Conservation (phyloP, 495 filamentous ascomycete species). For the Penicillium cinerascens region DNA sequence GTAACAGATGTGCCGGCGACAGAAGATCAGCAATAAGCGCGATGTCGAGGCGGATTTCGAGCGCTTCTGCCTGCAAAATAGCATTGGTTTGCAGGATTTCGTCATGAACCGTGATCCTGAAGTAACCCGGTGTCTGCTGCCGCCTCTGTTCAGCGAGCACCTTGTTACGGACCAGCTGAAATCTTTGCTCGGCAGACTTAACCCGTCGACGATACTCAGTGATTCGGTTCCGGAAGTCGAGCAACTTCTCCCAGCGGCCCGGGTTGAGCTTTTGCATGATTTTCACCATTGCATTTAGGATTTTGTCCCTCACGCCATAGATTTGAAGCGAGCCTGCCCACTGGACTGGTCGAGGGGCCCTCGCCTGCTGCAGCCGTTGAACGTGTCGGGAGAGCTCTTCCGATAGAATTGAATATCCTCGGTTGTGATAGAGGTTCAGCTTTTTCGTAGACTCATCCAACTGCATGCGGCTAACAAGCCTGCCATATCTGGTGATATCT, state of each 20-base stretch:
- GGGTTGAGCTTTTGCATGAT: not conserved
- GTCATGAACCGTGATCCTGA: conserved; percentile 42
- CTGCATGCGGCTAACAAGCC: conserved; percentile 59
- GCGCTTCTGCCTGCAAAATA: conserved; percentile 44
- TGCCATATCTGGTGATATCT: conserved; percentile 61
- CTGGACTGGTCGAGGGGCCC: not conserved
- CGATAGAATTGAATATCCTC: conserved; percentile 48
- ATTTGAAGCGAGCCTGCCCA: not conserved
- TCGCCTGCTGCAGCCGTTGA: not conserved
- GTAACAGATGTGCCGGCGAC: not conserved
- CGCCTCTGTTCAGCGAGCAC: conserved; percentile 47
- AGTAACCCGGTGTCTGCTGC: conserved; percentile 30
- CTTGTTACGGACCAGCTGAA: conserved; percentile 51
- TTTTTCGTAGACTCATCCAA: conserved; percentile 68
- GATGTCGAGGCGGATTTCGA: conserved; percentile 54
- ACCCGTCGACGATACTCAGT: conserved; percentile 43
- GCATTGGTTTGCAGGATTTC: conserved; percentile 43
- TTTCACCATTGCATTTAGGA: not conserved
- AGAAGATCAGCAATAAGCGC: conserved; percentile 55
- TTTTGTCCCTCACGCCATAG: not conserved
- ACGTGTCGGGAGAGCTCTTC: conserved; percentile 33
- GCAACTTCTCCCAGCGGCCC: conserved; percentile 36
- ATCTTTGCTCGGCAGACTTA: conserved; percentile 56
- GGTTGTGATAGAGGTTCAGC: conserved; percentile 54
- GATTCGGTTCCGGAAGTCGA: conserved; percentile 40